These are phyloP conservation scores for Kodamaea neixiangensis DNA, from an alignment of 805 yeast genomes.

Conservation along the genomic window DNA sequence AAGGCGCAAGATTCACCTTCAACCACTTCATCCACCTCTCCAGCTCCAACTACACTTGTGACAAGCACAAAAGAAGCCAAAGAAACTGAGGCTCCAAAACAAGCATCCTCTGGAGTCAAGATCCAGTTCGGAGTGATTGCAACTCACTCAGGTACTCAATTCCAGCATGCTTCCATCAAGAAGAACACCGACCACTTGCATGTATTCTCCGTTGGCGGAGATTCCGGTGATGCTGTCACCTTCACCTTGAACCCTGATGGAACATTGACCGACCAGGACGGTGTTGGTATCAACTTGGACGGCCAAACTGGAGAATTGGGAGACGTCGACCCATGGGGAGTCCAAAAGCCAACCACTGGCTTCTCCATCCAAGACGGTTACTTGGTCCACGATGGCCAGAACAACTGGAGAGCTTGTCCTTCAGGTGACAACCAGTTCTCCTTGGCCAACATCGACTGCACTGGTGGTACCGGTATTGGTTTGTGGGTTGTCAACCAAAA, in stretches of 20 bases:
- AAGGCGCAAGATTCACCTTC: neutral
- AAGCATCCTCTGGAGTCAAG: slow-evolving; percentile 6
- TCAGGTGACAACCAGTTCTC: slow-evolving; percentile 22
- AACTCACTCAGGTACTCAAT: slow-evolving; percentile 22
- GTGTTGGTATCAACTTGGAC: slow-evolving; percentile 27
- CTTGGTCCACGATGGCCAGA: slow-evolving; percentile 32
- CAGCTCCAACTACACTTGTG: slow-evolving; percentile 1
- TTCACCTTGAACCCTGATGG: slow-evolving; percentile 24
- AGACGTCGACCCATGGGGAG: slow-evolving; percentile 29
- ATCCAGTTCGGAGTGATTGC: slow-evolving; percentile 18
- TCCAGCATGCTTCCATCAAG: slow-evolving; percentile 24
- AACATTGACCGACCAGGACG: slow-evolving; percentile 29
- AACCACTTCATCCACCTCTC: neutral
- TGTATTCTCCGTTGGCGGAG: slow-evolving; percentile 33
- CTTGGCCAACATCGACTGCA: slow-evolving; percentile 24
- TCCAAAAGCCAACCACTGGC: slow-evolving; percentile 34
- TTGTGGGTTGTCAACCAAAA: slow-evolving; percentile 18
- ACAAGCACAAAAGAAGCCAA: neutral
- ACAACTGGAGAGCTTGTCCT: slow-evolving; percentile 41
- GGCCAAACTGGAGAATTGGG: slow-evolving; percentile 31
- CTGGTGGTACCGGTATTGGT: slow-evolving; percentile 26
- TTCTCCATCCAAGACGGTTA: slow-evolving; percentile 39
- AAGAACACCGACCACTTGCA: slow-evolving; percentile 30
- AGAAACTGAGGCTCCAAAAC: neutral
- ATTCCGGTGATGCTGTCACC: slow-evolving; percentile 22